These are phyloP conservation scores for Camellia granthamiana DNA, from an alignment of 148 eudicot genomes.

Conservation along the genomic window DNA sequence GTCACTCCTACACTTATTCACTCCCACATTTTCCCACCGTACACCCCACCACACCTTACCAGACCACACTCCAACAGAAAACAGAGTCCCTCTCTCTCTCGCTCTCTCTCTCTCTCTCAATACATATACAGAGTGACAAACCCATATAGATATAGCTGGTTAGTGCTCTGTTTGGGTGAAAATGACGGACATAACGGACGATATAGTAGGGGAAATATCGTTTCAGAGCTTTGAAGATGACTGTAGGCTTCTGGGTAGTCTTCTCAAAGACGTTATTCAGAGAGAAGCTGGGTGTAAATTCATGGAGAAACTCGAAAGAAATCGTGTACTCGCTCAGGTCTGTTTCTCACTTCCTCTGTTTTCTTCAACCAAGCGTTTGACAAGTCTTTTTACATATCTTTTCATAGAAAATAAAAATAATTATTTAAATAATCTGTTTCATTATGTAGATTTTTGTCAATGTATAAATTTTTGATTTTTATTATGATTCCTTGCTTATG, in stretches of 20 bases:
- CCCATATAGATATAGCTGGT: neutral
- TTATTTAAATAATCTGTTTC: no score
- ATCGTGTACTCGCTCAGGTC: slow-evolving; percentile 68
- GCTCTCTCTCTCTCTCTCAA: slow-evolving; percentile 6
- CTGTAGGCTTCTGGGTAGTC: slow-evolving; percentile 64
- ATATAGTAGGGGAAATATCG: slow-evolving; percentile 86
- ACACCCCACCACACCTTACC: neutral
- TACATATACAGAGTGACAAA: neutral
- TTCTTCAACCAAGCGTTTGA: neutral
- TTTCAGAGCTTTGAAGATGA: slow-evolving; percentile 87
- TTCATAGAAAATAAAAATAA: no score
- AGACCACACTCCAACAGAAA: slow-evolving; percentile 8
- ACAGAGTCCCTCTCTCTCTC: neutral
- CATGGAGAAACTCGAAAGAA: slow-evolving; percentile 57
- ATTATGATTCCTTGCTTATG: neutral
- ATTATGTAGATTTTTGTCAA: no score
- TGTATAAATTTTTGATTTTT: no score
- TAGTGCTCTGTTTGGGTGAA: neutral
- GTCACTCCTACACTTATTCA: neutral
- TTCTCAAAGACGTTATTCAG: slow-evolving; percentile 72
- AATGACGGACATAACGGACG: slow-evolving; percentile 81
- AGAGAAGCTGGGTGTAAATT: slow-evolving; percentile 58
- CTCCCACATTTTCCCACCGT: neutral
- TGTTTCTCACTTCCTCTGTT: neutral
- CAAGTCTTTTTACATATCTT: no score